phyloP scores from a whole-genome alignment of 306 rosid genomes.

The Cucurbita maxima region DNA sequence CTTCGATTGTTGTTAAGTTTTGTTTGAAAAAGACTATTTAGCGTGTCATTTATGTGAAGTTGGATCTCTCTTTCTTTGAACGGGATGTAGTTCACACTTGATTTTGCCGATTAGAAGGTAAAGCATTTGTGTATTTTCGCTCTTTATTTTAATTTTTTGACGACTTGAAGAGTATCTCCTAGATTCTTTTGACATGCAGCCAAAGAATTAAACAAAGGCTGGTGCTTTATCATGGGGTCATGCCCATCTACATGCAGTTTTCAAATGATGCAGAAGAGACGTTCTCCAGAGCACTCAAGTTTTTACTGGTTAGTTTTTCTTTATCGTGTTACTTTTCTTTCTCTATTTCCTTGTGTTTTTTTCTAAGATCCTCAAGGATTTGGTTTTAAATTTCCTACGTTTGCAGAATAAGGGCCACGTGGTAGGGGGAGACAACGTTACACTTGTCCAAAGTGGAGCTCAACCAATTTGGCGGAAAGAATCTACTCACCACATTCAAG shows the following conservation, averaged over 20 bases:
- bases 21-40: neutral
- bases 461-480: conserved; percentile 89
- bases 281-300: conserved; percentile 62
- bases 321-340: neutral
- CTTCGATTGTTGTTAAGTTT: neutral
- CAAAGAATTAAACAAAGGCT: conserved; percentile 71
- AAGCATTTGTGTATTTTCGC: neutral
- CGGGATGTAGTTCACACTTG: neutral
- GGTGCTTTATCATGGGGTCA: conserved; percentile 63
- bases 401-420: conserved; percentile 53
- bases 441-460: conserved; percentile 93
- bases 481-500: conserved; percentile 89
- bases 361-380: neutral
- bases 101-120: neutral
- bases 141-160: neutral
- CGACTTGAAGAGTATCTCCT: neutral
- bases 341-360: neutral
- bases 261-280: conserved; percentile 85
- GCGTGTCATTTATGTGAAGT: neutral
- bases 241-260: conserved; percentile 74
- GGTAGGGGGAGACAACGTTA: conserved; percentile 53
- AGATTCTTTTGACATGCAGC: conserved; percentile 20
- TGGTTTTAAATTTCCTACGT: neutral
- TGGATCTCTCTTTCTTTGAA: neutral
- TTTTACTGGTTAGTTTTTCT: conserved; percentile 49